Evolutionary conservation across 768 basidiomycete genomes (phyloP).

Genomic region (Lactifluus echinatus): DNA sequence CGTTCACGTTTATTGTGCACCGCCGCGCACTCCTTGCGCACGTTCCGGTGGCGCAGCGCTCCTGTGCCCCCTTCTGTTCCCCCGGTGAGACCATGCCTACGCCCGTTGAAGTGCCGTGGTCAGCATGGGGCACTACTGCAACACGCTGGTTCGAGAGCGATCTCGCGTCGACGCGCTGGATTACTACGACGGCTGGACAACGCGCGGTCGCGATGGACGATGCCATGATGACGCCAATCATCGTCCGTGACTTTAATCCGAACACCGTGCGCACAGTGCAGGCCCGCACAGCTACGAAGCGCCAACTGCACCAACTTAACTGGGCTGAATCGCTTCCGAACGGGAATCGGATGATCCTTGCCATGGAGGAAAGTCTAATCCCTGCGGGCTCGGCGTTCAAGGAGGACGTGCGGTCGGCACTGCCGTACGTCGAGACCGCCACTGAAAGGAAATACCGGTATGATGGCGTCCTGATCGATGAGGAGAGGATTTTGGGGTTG

Average conservation of each 20-base stretch:
- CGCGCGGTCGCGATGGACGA: conserved; percentile 21
- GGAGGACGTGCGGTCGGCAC: conserved; percentile 16
- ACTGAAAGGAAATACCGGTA: conserved; percentile 18
- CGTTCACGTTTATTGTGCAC: conserved; percentile 24
- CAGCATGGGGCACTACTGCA: conserved; percentile 21
- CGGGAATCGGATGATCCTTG: conserved; percentile 1
- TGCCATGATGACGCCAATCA: conserved; percentile 3
- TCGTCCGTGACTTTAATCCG: conserved; percentile 24
- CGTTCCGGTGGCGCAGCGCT: background rate
- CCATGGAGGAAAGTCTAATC: conserved; percentile 1
- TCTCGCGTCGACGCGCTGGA: conserved; percentile 24
- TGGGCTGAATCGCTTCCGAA: conserved; percentile 5
- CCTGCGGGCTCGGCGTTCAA: conserved; percentile 15
- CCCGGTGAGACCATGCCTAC: background rate
- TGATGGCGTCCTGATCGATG: conserved; percentile 25
- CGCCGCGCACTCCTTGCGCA: conserved; percentile 19
- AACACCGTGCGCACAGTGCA: conserved; percentile 9
- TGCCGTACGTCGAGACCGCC: conserved; percentile 24
- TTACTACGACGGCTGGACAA: conserved; percentile 28
- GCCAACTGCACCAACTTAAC: background rate
- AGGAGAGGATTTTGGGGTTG: conserved; percentile 26
- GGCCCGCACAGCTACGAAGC: background rate
- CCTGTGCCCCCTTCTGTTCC: conserved; percentile 1
- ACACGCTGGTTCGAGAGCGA: conserved; percentile 25
- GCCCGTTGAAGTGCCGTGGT: conserved; percentile 17